Evolutionary conservation across 2,329 filamentous ascomycete species (phyloP).

Genomic region (Monosporascus sp.): DNA sequence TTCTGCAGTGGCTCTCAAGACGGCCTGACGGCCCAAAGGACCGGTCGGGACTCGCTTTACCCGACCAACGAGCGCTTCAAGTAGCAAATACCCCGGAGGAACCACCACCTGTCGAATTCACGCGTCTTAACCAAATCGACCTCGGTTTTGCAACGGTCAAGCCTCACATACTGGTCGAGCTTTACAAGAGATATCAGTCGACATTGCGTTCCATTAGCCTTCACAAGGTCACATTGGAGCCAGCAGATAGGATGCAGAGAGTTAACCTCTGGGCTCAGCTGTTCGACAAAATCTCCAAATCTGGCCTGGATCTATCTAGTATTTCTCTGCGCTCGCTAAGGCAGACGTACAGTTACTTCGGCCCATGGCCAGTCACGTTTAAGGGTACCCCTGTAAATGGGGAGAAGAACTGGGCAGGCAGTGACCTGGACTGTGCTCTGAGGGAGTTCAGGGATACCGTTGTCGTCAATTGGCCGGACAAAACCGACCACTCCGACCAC

Average conservation of each 20-base stretch:
- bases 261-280: constrained; percentile 35
- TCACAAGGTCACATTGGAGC: constrained; percentile 27
- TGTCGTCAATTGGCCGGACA: constrained; percentile 7
- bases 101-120: constrained; percentile 24
- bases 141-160: constrained; percentile 34
- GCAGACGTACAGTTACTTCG: constrained; percentile 9
- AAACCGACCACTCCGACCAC: too few relatives aligned
- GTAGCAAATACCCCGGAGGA: constrained; percentile 4
- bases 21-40: constrained; percentile 1
- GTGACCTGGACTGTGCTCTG: constrained; percentile 31
- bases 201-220: constrained; percentile 40
- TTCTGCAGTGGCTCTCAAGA: constrained; percentile 36
- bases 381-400: not conserved
- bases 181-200: constrained; percentile 37
- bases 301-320: constrained; percentile 27
- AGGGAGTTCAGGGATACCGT: constrained; percentile 19
- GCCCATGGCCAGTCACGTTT: not conserved
- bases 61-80: not conserved
- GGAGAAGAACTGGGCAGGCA: constrained; percentile 20
- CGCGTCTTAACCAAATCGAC: constrained; percentile 35
- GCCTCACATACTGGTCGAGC: constrained; percentile 22
- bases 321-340: constrained; percentile 26
- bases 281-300: constrained; percentile 29
- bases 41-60: not conserved
- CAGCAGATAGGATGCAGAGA: constrained; percentile 7